Conservation (phyloP, 495 filamentous ascomycete genomes). For the Delitschia confertaspora region DNA sequence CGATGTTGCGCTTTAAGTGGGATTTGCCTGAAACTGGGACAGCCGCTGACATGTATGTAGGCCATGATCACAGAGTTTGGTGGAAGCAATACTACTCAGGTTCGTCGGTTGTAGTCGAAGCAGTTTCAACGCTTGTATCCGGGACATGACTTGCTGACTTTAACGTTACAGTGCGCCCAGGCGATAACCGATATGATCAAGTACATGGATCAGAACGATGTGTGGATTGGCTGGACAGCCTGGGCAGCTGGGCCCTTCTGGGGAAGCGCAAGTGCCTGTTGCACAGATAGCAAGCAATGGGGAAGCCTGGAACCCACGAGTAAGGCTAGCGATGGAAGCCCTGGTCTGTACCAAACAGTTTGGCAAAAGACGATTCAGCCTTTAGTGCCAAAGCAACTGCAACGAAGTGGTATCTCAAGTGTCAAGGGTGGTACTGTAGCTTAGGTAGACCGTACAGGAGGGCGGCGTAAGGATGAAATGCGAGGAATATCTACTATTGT, state of each 20-base stretch:
- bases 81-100: slow-evolving; percentile 39
- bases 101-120: not conserved
- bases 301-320: slow-evolving; percentile 43
- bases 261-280: slow-evolving; percentile 42
- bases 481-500: too few relatives aligned
- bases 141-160: not conserved
- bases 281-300: slow-evolving; percentile 37
- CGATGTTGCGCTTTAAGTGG: not conserved
- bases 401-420: slow-evolving; percentile 13
- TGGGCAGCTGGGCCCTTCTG: slow-evolving; percentile 48
- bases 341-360: slow-evolving; percentile 22
- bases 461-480: too few relatives aligned
- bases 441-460: too few relatives aligned
- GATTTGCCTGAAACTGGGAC: not conserved
- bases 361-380: slow-evolving; percentile 14
- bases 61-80: slow-evolving; percentile 49
- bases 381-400: slow-evolving; percentile 14
- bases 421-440: slow-evolving; percentile 7
- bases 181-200: slow-evolving; percentile 41
- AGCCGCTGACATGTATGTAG: slow-evolving; percentile 5
- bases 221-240: slow-evolving; percentile 47
- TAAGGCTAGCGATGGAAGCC: slow-evolving; percentile 38
- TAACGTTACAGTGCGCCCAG: slow-evolving; percentile 35
- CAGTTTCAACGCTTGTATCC: not conserved
- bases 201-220: slow-evolving; percentile 43